These are phyloP conservation scores for Mortierella hygrophila DNA, from an alignment of 192 early-diverging fungal genomes.

Conservation along the genomic window DNA sequence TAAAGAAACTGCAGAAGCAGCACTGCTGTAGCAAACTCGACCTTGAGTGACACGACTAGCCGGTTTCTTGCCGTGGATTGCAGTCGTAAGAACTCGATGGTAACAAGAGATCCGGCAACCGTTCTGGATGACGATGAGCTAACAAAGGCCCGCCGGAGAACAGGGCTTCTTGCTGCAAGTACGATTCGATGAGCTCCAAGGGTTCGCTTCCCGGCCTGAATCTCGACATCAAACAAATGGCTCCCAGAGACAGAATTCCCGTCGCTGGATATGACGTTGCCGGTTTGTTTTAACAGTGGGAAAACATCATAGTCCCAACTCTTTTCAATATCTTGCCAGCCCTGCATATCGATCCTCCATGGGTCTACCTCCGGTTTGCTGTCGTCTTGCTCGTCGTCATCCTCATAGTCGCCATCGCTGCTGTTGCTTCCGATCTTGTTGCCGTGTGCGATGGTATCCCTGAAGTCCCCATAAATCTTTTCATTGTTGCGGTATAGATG, in stretches of 20 bases:
- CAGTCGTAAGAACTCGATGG: neutral
- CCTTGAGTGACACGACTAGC: slow-evolving; percentile 27
- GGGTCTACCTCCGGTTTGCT: slow-evolving; percentile 12
- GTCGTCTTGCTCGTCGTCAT: slow-evolving; percentile 33
- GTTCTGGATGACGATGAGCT: neutral
- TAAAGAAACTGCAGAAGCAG: slow-evolving; percentile 69
- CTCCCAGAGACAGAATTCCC: slow-evolving; percentile 37
- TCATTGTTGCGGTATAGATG: slow-evolving; percentile 45
- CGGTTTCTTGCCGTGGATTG: slow-evolving; percentile 5
- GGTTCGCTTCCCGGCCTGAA: slow-evolving; percentile 54
- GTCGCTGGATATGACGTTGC: neutral
- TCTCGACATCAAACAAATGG: slow-evolving; percentile 59
- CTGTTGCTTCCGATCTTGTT: neutral
- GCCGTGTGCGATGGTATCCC: neutral
- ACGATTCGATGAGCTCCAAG: slow-evolving; percentile 64
- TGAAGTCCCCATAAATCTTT: slow-evolving; percentile 23
- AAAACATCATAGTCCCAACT: slow-evolving; percentile 53
- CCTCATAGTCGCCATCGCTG: slow-evolving; percentile 10
- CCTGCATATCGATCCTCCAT: slow-evolving; percentile 33
- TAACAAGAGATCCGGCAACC: slow-evolving; percentile 27
- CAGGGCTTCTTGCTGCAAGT: slow-evolving; percentile 57
- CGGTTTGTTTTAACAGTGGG: slow-evolving; percentile 20
- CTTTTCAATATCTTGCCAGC: slow-evolving; percentile 44
- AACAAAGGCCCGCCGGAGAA: slow-evolving; percentile 48
- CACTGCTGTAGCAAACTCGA: slow-evolving; percentile 52